A percentile compares a stretch with the other conserved stretches of the same genome.
Conservation (phyloP, 202 grass and related monocot species). For the Miscanthus sacchariflorus region DNA sequence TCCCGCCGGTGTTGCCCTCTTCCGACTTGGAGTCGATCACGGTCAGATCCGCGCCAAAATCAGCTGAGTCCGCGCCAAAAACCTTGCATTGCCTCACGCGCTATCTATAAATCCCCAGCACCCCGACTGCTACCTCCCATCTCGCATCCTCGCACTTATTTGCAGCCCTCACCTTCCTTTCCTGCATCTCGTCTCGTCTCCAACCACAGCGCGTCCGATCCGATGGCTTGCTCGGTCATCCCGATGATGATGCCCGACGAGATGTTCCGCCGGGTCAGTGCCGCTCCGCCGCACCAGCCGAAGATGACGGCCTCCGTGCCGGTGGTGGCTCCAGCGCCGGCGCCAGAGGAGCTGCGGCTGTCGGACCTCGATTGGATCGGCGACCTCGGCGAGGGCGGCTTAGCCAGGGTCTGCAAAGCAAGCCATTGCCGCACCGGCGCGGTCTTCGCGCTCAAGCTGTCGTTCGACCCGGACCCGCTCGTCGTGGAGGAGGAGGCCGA, state of each 20-base stretch:
- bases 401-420: constrained; percentile 42
- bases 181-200: background rate
- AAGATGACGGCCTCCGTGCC: background rate
- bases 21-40: background rate
- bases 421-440: constrained; percentile 17
- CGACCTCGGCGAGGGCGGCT: constrained; percentile 30
- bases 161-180: background rate
- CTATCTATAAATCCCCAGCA: background rate
- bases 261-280: background rate
- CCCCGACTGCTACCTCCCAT: background rate
- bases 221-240: background rate
- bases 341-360: background rate
- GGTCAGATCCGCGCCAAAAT: background rate
- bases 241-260: background rate
- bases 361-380: constrained; percentile 12
- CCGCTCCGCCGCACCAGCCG: background rate
- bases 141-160: background rate
- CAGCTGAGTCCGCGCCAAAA: no score
- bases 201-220: background rate
- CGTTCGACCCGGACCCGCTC: background rate
- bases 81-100: background rate
- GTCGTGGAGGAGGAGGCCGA: background rate
- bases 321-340: background rate
- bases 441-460: constrained; percentile 32
- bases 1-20: no score